Conservation (phyloP, 1,284 basidiomycete species). For the Cutaneotrichosporon sp. region DNA sequence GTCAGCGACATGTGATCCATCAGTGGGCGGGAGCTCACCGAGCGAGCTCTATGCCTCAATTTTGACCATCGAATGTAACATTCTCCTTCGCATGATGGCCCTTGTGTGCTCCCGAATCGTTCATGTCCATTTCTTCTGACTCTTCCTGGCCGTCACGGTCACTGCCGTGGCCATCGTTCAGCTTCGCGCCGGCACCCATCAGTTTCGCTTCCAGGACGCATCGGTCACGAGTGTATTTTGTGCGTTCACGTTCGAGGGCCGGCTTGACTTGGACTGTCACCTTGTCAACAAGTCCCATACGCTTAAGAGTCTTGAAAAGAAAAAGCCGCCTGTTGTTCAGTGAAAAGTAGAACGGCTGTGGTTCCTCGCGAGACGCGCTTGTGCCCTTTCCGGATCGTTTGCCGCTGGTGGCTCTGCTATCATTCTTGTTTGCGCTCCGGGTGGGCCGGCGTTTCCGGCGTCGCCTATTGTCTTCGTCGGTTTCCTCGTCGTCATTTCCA, state of each 20-base stretch:
- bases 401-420: too few relatives aligned
- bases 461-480: not conserved
- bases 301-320: conserved; percentile 17
- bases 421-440: not conserved
- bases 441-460: not conserved
- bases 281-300: conserved; percentile 9
- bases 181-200: conserved; percentile 14
- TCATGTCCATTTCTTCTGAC: conserved; percentile 2
- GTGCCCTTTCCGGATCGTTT: not conserved
- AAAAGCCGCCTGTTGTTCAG: conserved; percentile 17
- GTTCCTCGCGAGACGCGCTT: too few relatives aligned
- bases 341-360: conserved; percentile 16
- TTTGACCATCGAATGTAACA: too few relatives aligned
- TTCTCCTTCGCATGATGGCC: too few relatives aligned
- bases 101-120: too few relatives aligned
- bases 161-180: not conserved
- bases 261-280: conserved; percentile 19
- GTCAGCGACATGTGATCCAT: too few relatives aligned
- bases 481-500: not conserved
- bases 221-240: conserved; percentile 15
- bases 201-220: conserved; percentile 15
- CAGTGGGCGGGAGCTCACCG: too few relatives aligned
- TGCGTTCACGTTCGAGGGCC: conserved; percentile 16
- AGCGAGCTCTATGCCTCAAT: too few relatives aligned
- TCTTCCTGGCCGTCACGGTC: conserved; percentile 1